Evolutionary conservation across 495 filamentous ascomycete species (phyloP), one percentile per base, ranked within the genome.

Genomic region (Penicillium cosmopolitanum): DNA sequence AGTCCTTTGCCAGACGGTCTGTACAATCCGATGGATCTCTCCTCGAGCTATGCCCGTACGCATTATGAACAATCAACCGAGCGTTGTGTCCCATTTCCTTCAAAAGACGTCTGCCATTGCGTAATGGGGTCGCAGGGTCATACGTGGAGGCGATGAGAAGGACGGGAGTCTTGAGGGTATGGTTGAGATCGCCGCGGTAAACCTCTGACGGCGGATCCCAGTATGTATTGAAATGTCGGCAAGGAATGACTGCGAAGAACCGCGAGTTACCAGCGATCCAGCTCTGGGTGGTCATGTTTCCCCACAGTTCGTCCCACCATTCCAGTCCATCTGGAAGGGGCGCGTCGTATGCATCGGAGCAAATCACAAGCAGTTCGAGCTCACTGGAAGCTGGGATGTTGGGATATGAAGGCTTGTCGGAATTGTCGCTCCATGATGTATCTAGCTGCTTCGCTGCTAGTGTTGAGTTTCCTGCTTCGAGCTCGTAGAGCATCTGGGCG

Each of bases 211-310:
- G 52, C 2, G 7, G n/a, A 13, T n/a, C 25, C 63, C 63, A 66
- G 19, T 66, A 66, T 7, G 36, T 58, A 3, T 48, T 51, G 21
- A 56, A 66, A 48, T 66, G 15, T 36, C 59, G 59, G 52, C 59
- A 66, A 28, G 55, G 63, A 0, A 66, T 31, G 11, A 66, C 63
- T 8, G 47, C 11, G 13, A 51, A 62, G 42, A 66, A 66, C 13
- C 59, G 55, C n/a, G 59, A 62, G 35, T 62, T 66, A 1, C 63
- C 63, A 8, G 63, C 55, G 2, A 66, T 54, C 63, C 63, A 66
- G 48, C 63, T 66, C 16, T 56, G 46, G 23, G 21, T n/a, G 13
- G 63, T 44, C 63, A 66, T 66, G 35, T 53, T 54, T 2, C 5
- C 18, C 63, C 59, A 66, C 42, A 66, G 33, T 0, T 44, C 16